Conservation (phyloP, 225 moss, liverwort and hornwort genomes). For the Lunularia cruciata region DNA sequence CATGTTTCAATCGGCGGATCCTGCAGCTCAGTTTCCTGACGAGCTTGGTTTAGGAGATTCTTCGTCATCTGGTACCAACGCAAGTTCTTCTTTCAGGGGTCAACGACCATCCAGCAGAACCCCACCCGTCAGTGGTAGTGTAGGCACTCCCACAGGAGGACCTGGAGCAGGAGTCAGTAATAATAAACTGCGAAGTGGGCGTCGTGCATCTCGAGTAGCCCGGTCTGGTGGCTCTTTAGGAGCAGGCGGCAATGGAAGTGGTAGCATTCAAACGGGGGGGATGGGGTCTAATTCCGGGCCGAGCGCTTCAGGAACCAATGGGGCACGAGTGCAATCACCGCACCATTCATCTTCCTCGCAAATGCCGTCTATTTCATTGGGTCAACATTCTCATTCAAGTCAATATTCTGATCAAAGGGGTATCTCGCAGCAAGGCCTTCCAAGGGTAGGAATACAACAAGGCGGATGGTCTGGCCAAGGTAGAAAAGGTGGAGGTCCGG, state of each 20-base stretch:
- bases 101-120: slow-evolving; percentile 67
- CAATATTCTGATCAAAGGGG: slow-evolving; percentile 42
- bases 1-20: slow-evolving; percentile 73
- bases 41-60: slow-evolving; percentile 97
- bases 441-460: slow-evolving; percentile 37
- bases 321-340: slow-evolving; percentile 41
- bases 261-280: slow-evolving; percentile 47
- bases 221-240: slow-evolving; percentile 69
- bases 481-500: slow-evolving; percentile 51
- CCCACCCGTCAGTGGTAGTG: slow-evolving; percentile 29
- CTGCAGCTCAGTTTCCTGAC: slow-evolving; percentile 99
- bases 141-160: slow-evolving; percentile 30
- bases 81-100: slow-evolving; percentile 59
- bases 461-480: slow-evolving; percentile 50
- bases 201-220: slow-evolving; percentile 78
- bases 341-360: slow-evolving; percentile 39
- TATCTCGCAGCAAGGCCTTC: slow-evolving; percentile 40
- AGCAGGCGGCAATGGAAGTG: slow-evolving; percentile 57
- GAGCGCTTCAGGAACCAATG: slow-evolving; percentile 42
- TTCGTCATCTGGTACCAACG: slow-evolving; percentile 67
- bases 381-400: slow-evolving; percentile 41
- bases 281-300: slow-evolving; percentile 40
- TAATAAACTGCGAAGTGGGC: slow-evolving; percentile 71
- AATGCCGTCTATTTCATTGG: slow-evolving; percentile 44
- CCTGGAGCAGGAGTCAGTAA: slow-evolving; percentile 36